Percentiles rank a stretch among this genome's conserved stretches.
These are phyloP conservation scores for Magnolia changhungtana DNA, from an alignment of 164 flowering plant genomes.

Conservation along the genomic window DNA sequence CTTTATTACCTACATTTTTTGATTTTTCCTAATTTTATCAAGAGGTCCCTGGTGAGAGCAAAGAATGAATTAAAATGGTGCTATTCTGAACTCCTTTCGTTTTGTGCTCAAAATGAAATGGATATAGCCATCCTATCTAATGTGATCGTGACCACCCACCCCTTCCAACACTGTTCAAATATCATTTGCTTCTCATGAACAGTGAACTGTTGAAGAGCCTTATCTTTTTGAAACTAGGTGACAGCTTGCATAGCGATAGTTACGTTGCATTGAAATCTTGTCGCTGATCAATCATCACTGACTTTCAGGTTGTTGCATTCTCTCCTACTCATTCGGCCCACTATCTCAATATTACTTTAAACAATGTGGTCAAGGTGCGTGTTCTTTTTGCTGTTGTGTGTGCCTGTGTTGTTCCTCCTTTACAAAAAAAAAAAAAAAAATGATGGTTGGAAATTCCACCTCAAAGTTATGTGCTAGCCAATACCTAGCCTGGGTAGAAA, in stretches of 20 bases:
- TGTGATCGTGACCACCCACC: no score
- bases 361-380: conserved; percentile 59
- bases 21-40: no score
- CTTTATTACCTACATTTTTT: no score
- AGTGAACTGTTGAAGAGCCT: neutral
- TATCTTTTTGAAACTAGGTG: neutral
- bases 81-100: no score
- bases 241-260: neutral
- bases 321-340: conserved; percentile 39
- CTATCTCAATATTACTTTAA: conserved; percentile 57
- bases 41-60: no score
- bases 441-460: no score
- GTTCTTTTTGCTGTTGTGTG: conserved; percentile 4
- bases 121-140: no score
- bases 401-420: no score
- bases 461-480: neutral
- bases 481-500: neutral
- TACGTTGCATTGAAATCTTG: neutral
- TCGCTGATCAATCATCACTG: neutral
- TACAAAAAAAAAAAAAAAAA: no score
- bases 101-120: no score
- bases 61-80: no score
- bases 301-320: conserved; percentile 55
- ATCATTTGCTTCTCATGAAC: neutral
- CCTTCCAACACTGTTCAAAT: neutral